Base-by-base conservation (phyloP, 495 filamentous ascomycete species). In the Aspergillus leporis region DNA sequence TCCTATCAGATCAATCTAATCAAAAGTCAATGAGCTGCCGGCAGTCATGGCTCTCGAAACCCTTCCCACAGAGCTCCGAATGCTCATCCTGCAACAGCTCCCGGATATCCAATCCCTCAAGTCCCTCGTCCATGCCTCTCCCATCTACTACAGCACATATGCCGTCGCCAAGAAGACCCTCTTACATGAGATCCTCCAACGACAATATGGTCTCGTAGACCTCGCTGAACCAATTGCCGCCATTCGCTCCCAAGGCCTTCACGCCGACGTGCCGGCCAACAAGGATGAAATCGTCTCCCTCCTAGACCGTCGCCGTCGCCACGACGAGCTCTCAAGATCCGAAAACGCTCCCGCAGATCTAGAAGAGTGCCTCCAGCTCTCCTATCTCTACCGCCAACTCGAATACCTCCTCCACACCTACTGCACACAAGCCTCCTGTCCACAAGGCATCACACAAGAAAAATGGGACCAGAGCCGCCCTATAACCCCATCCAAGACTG, bases 1-100 rank as follows among this genome's bases (percentile, higher is more conserved):
- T 45, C 43, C 23, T 47, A 22, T 47, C 43, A 47, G 21, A 47
- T 47, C 43, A 1, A 47, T 47, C 43, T 45, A 18, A 45, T 45
- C 41, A 45, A 1, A 2, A 45, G 41, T 14, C 41, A 9, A 45
- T 45, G 41, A 10, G 43, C 18, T 23, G 43, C 18, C 43, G 18
- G 43, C 18, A 47, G 32, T 55, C 59, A 56, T 56, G 59, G 46
- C 59, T 14, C 21, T 62, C 8, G 60, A 62, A 57, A 28, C 21
- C 10, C 50, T 64, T 10, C 61, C 61, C 7, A 56, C 58, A 14
- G 61, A 64, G 50, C 53, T 64, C 5, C 61, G 61, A 18, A 51
- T 64, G 31, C 53, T 52, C 14, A 49, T 64, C 1, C 58, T 64
- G 18, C 36, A 60, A 22, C 23, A 38, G 21, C 18, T 64, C 18